Percentiles rank a stretch among this genome's conserved stretches.
Conservation (phyloP, 345 rosid genomes). For the Salix viminalis region DNA sequence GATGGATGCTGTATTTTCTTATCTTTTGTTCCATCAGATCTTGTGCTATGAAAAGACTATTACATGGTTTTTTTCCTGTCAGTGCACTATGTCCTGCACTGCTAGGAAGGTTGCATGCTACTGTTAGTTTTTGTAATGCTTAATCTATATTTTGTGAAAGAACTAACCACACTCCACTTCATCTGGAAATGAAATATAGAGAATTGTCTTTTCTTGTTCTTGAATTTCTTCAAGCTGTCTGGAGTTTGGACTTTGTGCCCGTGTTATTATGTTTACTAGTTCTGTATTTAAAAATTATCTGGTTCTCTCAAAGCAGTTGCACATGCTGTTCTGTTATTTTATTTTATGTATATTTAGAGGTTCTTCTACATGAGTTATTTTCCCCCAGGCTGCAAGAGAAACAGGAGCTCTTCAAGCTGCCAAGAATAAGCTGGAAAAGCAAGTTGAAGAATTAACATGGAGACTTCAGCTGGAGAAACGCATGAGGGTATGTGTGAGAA, state of each 20-base stretch:
- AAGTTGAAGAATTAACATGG: conserved; percentile 99
- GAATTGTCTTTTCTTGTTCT: too few relatives aligned
- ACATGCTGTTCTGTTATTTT: not conserved
- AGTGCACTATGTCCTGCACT: too few relatives aligned
- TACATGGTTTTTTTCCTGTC: not conserved
- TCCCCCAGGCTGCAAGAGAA: conserved; percentile 86
- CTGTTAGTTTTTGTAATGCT: too few relatives aligned
- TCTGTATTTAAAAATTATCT: not conserved
- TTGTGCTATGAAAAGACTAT: not conserved
- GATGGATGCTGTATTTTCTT: not conserved
- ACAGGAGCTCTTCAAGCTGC: conserved; percentile 99
- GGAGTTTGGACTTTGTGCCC: too few relatives aligned
- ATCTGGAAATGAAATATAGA: too few relatives aligned
- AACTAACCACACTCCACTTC: too few relatives aligned
- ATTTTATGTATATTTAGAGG: not conserved
- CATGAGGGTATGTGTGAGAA: conserved; percentile 61
- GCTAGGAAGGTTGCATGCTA: too few relatives aligned
- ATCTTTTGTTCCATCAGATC: not conserved
- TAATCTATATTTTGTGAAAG: too few relatives aligned
- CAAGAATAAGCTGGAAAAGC: conserved; percentile 93
- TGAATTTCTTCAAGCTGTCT: too few relatives aligned
- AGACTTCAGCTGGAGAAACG: conserved; percentile 96
- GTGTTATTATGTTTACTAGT: too few relatives aligned
- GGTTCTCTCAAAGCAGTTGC: not conserved
- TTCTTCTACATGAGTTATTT: conserved; percentile 10